phyloP scores from a whole-genome alignment of 768 basidiomycete genomes.

The Mycena alexandri region DNA sequence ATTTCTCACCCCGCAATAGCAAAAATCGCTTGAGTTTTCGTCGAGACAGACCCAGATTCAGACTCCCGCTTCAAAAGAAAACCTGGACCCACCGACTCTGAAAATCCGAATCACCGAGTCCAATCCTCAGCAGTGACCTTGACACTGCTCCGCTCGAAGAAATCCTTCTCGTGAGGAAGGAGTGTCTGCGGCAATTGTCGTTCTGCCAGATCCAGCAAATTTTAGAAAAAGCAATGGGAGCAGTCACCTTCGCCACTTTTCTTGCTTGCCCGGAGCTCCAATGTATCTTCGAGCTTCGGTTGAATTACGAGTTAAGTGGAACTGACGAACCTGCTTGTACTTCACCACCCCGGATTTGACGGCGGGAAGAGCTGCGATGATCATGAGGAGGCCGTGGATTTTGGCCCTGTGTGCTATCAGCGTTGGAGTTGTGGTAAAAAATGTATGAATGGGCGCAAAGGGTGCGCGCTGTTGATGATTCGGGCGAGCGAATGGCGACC shows the following conservation, averaged over 20 bases:
- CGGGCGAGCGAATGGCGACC: background rate
- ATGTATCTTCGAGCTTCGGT: slow-evolving; percentile 11
- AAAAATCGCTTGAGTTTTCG: no score
- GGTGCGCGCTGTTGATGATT: no score
- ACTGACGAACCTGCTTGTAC: slow-evolving; percentile 17
- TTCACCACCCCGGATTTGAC: slow-evolving; percentile 26
- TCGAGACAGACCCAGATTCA: no score
- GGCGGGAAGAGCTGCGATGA: slow-evolving; percentile 22
- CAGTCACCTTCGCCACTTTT: slow-evolving; percentile 3
- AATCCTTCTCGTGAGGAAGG: slow-evolving; percentile 20
- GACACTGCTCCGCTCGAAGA: slow-evolving; percentile 23
- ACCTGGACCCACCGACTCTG: no score
- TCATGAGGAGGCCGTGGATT: slow-evolving; percentile 7
- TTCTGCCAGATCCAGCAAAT: no score
- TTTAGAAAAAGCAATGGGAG: no score
- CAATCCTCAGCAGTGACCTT: slow-evolving; percentile 18
- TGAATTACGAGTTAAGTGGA: background rate
- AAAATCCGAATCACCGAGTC: slow-evolving; percentile 11
- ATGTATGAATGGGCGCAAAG: no score
- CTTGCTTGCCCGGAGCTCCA: slow-evolving; percentile 8
- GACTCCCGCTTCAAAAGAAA: no score
- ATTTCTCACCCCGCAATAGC: no score
- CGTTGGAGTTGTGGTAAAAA: background rate
- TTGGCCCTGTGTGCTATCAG: slow-evolving; percentile 6
- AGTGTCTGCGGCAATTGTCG: no score